Conservation (phyloP, 1,139 yeast genomes). For the Waltiozyma solani region DNA sequence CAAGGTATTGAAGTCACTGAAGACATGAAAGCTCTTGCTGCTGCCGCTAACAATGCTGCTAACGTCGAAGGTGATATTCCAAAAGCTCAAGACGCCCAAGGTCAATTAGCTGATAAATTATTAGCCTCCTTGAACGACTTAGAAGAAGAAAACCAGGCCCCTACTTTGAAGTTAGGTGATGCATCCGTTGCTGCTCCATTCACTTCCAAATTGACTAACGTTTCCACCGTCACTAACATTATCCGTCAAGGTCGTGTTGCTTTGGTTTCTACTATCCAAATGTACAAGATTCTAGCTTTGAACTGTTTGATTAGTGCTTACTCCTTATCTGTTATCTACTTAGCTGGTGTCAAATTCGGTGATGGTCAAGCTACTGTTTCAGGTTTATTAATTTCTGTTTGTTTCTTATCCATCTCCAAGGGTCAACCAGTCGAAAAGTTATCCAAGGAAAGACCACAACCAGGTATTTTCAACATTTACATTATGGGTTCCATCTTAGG, state of each 20-base stretch:
- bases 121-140: constrained; percentile 60
- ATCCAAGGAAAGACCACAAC: constrained; percentile 94
- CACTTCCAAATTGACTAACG: constrained; percentile 89
- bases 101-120: constrained; percentile 64
- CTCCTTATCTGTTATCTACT: constrained; percentile 83
- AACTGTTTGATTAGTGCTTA: constrained; percentile 96
- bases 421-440: constrained; percentile 86
- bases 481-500: constrained; percentile 97
- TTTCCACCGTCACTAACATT: constrained; percentile 85
- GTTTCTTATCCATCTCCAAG: constrained; percentile 91
- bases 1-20: constrained; percentile 68
- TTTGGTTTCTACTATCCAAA: constrained; percentile 91
- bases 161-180: constrained; percentile 90
- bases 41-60: constrained; percentile 26
- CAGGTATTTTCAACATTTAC: constrained; percentile 89
- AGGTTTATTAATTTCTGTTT: constrained; percentile 82
- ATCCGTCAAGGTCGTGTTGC: constrained; percentile 99
- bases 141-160: constrained; percentile 78
- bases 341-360: constrained; percentile 97
- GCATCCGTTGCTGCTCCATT: constrained; percentile 99
- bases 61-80: constrained; percentile 22
- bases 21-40: constrained; percentile 53
- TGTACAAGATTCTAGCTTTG: constrained; percentile 95
- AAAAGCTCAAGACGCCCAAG: constrained; percentile 20
- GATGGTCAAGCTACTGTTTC: constrained; percentile 95